phyloP scores from a whole-genome alignment of 345 rosid genomes.

The Geranium brycei region DNA sequence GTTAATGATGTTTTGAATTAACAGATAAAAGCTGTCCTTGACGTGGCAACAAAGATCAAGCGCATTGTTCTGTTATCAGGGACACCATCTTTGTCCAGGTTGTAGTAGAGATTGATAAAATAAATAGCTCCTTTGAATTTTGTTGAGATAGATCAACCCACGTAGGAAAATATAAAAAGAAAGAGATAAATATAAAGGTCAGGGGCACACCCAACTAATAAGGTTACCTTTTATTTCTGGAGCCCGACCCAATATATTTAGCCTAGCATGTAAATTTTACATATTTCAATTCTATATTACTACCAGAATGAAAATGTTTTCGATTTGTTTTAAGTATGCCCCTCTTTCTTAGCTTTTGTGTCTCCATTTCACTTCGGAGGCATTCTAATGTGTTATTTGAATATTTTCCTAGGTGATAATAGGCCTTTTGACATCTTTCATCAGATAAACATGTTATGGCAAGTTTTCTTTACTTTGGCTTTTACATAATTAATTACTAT shows the following conservation, averaged over 20 bases:
- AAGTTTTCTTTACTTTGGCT: conserved; percentile 26
- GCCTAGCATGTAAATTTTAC: too few species aligned
- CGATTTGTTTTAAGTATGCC: neutral
- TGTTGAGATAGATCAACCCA: too few species aligned
- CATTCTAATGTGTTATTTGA: conserved; percentile 23
- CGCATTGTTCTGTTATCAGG: conserved; percentile 75
- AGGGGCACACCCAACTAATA: too few species aligned
- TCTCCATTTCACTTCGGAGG: conserved; percentile 4
- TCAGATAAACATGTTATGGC: conserved; percentile 91
- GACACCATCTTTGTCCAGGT: conserved; percentile 98
- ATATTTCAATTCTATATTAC: too few species aligned
- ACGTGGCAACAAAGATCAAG: conserved; percentile 62
- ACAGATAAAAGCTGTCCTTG: conserved; percentile 73
- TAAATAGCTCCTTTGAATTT: too few species aligned
- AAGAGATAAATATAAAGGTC: too few species aligned
- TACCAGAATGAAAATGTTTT: neutral
- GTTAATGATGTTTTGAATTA: conserved; percentile 8
- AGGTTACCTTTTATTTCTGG: too few species aligned
- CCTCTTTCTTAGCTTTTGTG: too few species aligned
- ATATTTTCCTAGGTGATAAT: conserved; percentile 41
- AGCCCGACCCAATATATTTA: too few species aligned
- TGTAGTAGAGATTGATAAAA: conserved; percentile 17
- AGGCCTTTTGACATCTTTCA: conserved; percentile 97
- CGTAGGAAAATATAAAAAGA: too few species aligned
- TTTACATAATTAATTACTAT: conserved; percentile 1